Base-by-base conservation (phyloP, 2,329 filamentous ascomycete species). In the Elsinoe arachidis region DNA sequence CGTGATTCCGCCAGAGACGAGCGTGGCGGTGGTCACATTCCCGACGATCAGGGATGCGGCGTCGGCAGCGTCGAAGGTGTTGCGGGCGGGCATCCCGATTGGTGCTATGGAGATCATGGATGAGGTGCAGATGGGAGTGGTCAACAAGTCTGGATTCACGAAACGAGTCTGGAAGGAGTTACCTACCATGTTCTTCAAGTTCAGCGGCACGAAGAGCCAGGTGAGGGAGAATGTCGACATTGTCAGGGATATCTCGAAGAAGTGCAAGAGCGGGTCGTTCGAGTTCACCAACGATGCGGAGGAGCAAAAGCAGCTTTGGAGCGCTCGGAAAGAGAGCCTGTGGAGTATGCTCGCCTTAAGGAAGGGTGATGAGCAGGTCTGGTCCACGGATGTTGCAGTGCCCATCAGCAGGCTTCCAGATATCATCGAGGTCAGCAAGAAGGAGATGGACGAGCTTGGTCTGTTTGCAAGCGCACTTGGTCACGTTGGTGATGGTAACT, bases 401-500 rank as follows among this genome's bases (percentile, higher is more conserved):
- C 81, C 81, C 0, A 71, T 83, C n/a, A 83, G 80, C 9, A 73
- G 80, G 57, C 68, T 84, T 19, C 78, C 81, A 10, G 82, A 85
- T 64, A 82, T 85, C 49, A 83, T 85, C 38, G 90, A 95, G 69
- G 78, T 90, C 43, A 91, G 88, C 61, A 95, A 96, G 75, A 87
- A 88, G 68, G 89, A 95, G 67, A 85, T 95, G 79, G 87, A 92
- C 66, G 84, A 89, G 11, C 77, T 96, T 10, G 90, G 89, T 0
- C 74, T 96, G 1, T 95, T 96, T 68, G 89, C 90, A 1, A 90
- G 87, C 65, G 88, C 95, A 26, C 76, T 96, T 3, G 91, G 91
- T 2, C 91, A 96, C 67, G 86, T 96, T 58, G 91, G 91, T 11
- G 91, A 96, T 67, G 91, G 91, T 37, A 96, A 96, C 71, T 96